These are phyloP conservation scores for Backusella australiensis DNA, from an alignment of 192 early-diverging fungal genomes.

Conservation along the genomic window DNA sequence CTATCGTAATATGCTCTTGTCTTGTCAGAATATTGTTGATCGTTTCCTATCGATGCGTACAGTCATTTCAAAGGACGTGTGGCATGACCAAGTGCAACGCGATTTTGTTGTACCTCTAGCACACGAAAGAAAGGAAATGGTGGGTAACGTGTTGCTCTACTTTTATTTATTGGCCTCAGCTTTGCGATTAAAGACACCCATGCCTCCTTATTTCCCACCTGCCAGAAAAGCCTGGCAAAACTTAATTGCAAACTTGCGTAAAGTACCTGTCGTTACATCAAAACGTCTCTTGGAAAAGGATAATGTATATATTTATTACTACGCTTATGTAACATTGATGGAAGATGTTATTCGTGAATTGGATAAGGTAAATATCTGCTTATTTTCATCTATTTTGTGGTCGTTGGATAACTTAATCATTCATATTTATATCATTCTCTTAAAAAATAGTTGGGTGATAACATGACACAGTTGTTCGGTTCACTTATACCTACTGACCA, in stretches of 20 bases:
- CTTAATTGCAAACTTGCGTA: constrained; percentile 60
- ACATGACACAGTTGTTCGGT: constrained; percentile 36
- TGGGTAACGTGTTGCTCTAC: constrained; percentile 70
- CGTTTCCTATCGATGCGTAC: constrained; percentile 74
- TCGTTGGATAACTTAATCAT: background rate
- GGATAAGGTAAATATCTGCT: constrained; percentile 42
- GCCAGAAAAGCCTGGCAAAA: constrained; percentile 58
- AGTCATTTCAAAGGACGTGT: constrained; percentile 59
- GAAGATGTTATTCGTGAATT: constrained; percentile 81
- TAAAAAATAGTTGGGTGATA: constrained; percentile 26
- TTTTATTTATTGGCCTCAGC: constrained; percentile 83
- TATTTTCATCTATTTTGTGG: background rate
- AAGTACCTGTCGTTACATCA: constrained; percentile 48
- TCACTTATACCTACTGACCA: constrained; percentile 30
- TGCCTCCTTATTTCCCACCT: constrained; percentile 78
- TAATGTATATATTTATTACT: constrained; percentile 74
- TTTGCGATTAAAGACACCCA: constrained; percentile 76
- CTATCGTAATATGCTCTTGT: constrained; percentile 64
- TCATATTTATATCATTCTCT: background rate
- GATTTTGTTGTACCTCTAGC: constrained; percentile 63
- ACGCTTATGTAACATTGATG: constrained; percentile 73
- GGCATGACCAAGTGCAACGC: constrained; percentile 47
- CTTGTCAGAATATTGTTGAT: constrained; percentile 80
- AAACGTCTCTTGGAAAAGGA: constrained; percentile 49
- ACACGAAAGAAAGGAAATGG: constrained; percentile 62